These are phyloP conservation scores for Rhodocollybia butyracea DNA, from an alignment of 768 basidiomycete species.

Conservation along the genomic window DNA sequence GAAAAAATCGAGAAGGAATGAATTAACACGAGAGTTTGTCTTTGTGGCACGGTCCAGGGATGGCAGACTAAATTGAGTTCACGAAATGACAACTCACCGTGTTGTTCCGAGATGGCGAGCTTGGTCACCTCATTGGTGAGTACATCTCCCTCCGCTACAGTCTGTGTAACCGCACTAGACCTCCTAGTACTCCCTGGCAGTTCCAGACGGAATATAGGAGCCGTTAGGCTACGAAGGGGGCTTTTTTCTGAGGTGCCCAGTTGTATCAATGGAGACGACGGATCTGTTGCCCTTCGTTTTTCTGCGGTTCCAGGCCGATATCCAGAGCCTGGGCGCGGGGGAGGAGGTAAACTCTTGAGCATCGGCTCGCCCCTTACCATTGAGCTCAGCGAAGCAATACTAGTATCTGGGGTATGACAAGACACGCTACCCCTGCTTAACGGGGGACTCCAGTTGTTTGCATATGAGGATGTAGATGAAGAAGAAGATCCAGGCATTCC, in stretches of 20 bases:
- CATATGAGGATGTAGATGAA: neutral
- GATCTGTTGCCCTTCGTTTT: neutral
- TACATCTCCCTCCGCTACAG: neutral
- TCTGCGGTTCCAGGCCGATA: too few relatives aligned
- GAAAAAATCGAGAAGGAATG: too few relatives aligned
- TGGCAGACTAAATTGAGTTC: neutral
- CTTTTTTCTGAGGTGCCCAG: neutral
- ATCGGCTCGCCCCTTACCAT: neutral
- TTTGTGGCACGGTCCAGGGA: too few relatives aligned
- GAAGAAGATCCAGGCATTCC: neutral
- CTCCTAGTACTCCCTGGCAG: neutral
- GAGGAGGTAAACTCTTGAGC: constrained; percentile 9
- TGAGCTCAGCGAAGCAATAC: neutral
- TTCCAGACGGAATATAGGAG: neutral
- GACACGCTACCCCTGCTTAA: neutral
- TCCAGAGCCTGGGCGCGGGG: constrained; percentile 24
- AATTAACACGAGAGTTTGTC: neutral
- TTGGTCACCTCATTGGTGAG: neutral
- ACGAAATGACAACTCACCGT: neutral
- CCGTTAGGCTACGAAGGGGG: neutral
- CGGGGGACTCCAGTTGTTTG: neutral
- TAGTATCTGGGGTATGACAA: neutral
- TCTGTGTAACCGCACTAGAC: neutral
- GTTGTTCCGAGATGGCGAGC: neutral
- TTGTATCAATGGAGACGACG: neutral